Evolutionary conservation across 345 rosid genomes (phyloP), one percentile per base, ranked within the genome.

Genomic region (Brassica cretica): DNA sequence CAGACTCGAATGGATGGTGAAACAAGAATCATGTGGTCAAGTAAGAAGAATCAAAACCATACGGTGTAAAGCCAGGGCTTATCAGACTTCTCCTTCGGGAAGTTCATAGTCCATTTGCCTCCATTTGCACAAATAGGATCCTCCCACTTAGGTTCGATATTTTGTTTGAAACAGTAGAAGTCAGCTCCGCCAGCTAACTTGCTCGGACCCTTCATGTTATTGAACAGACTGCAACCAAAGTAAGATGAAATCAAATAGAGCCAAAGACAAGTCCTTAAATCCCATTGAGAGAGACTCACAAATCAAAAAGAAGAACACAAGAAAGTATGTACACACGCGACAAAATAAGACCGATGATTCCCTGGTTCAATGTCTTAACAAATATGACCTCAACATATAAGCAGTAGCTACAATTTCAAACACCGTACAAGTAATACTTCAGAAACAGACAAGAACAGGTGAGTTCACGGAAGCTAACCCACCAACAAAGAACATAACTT

Each of bases 121-220:
- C 99, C 99, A 33, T 93, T 89, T 21, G 94, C 91, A 80, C 98
- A 95, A 24, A 93, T 86, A 55, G 98, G 99, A 76, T 93, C 98
- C 85, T 95, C 98, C 98, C 98, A 93, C 69, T 93, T 95, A 12
- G 99, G 98, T 73, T 95, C 93, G 15, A 93, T 91, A 8, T 88
- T 87, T 80, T 88, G 3, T 49, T 95, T 95, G 94, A 95, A 95
- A 84, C 99, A 95, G 78, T 93, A 84, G 10, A 93, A 88, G 68
- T 90, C 97, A 14, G 93, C 89, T 73, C 89, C 88, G 0, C 0
- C 55, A 18, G 82, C 73, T 80, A 95, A 84, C 82, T 88, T 93
- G 79, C 97, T 87, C 8, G 99, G 98, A 68, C 76, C 88, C 77
- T 75, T 74, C 49, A 93, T 80, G 79, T 88, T 93, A 73, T 95